Percentiles rank a stretch among this genome's conserved stretches.
Evolutionary conservation across 108 stramenopile species (phyloP).

Genomic region (Pelagomonas calceolata): DNA sequence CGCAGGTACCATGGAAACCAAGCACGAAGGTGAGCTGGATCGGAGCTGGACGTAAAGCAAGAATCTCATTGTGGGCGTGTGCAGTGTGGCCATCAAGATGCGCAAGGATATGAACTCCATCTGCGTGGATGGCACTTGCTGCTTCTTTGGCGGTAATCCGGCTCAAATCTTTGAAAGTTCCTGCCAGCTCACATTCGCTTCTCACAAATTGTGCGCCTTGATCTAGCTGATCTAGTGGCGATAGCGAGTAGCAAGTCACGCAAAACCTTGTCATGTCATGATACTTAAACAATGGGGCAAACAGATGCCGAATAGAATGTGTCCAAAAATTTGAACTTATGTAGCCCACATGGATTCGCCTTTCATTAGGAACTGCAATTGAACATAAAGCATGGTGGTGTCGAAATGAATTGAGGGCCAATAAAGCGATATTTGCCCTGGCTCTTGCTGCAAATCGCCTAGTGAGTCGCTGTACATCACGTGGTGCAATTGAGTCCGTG

Average conservation of each 20-base stretch:
- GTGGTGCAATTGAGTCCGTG: not conserved
- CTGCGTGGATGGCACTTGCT: conserved; percentile 25
- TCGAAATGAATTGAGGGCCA: not conserved
- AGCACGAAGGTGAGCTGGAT: conserved; percentile 22
- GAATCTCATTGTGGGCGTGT: conserved; percentile 42
- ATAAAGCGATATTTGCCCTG: not conserved
- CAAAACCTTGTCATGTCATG: conserved; percentile 41
- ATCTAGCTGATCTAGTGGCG: conserved; percentile 20
- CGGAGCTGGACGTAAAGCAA: conserved; percentile 42
- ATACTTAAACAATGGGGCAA: conserved; percentile 37
- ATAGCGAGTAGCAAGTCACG: conserved; percentile 43
- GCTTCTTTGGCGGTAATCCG: conserved; percentile 18
- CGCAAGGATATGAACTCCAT: conserved; percentile 36
- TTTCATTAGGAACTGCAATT: not conserved
- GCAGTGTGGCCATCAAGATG: conserved; percentile 51
- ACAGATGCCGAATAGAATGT: conserved; percentile 40
- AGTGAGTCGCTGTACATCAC: not conserved
- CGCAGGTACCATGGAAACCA: conserved; percentile 35
- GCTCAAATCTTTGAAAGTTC: conserved; percentile 23
- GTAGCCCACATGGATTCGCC: conserved; percentile 26
- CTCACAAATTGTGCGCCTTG: conserved; percentile 18
- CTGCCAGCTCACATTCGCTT: conserved; percentile 33
- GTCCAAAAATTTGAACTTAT: conserved; percentile 42
- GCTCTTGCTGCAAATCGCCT: not conserved
- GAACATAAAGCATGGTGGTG: not conserved